A percentile compares a stretch with the other conserved stretches of the same genome.
Evolutionary conservation across 768 basidiomycete genomes (phyloP).

Genomic region (Tricholoma sp.): DNA sequence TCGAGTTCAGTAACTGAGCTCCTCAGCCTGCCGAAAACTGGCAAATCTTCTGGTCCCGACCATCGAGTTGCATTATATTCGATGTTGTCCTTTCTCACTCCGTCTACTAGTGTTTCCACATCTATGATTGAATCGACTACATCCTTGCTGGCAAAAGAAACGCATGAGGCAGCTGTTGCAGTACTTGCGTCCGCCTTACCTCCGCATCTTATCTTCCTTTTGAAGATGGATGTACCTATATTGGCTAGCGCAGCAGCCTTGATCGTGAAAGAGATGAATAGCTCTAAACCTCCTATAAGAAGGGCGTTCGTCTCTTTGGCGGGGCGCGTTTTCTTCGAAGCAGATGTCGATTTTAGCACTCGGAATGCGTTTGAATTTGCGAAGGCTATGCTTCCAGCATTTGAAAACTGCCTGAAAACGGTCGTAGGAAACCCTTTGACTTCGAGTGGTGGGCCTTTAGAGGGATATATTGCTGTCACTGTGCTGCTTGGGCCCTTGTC

Average conservation of each 20-base stretch:
- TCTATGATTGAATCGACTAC: constrained; percentile 41
- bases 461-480: constrained; percentile 77
- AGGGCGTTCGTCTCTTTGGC: constrained; percentile 60
- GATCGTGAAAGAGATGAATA: constrained; percentile 70
- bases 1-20: constrained; percentile 57
- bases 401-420: constrained; percentile 70
- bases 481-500: constrained; percentile 60
- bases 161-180: constrained; percentile 59
- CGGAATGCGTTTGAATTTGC: constrained; percentile 48
- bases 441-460: constrained; percentile 61
- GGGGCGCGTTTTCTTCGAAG: constrained; percentile 54
- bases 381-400: constrained; percentile 45
- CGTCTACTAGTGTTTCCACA: constrained; percentile 36
- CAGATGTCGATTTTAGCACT: constrained; percentile 32
- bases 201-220: constrained; percentile 51
- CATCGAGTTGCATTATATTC: constrained; percentile 79
- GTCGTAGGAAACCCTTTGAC: constrained; percentile 58
- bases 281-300: constrained; percentile 53
- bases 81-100: constrained; percentile 58
- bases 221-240: constrained; percentile 33
- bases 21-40: constrained; percentile 67
- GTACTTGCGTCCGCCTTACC: constrained; percentile 52
- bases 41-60: constrained; percentile 85
- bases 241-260: constrained; percentile 39
- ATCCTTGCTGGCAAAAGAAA: constrained; percentile 62